phyloP scores from a whole-genome alignment of 352 stramenopile genomes.

The Pythium dissotocum region DNA sequence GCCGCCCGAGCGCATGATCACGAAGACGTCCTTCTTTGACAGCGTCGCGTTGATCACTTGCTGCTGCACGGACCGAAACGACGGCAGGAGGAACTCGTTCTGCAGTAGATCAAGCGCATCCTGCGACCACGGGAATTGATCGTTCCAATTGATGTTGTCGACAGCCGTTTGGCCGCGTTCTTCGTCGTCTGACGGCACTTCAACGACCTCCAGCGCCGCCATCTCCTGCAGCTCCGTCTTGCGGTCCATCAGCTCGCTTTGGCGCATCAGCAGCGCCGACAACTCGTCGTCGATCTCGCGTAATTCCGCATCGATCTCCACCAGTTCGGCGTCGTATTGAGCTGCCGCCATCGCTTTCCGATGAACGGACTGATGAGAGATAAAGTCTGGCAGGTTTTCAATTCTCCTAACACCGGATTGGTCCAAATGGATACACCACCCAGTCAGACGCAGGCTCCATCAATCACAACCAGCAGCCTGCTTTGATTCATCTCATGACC shows the following conservation, averaged over 20 bases:
- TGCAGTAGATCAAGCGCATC: slow-evolving; percentile 3
- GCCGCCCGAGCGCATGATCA: slow-evolving; percentile 91
- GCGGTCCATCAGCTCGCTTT: slow-evolving; percentile 55
- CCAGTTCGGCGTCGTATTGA: slow-evolving; percentile 37
- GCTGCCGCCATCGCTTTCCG: neutral
- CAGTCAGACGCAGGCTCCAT: too few species aligned
- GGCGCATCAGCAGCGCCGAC: slow-evolving; percentile 40
- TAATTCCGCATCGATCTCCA: slow-evolving; percentile 56
- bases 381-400: slow-evolving; percentile 15
- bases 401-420: neutral
- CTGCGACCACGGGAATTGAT: slow-evolving; percentile 44
- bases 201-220: slow-evolving; percentile 23
- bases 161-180: neutral
- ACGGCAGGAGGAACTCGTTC: slow-evolving; percentile 64
- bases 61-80: slow-evolving; percentile 90
- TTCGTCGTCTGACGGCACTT: neutral
- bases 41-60: slow-evolving; percentile 92
- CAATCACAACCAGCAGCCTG: too few species aligned
- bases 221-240: slow-evolving; percentile 44
- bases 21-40: slow-evolving; percentile 85
- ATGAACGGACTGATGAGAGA: neutral
- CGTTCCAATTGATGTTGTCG: slow-evolving; percentile 37
- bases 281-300: slow-evolving; percentile 59
- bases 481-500: too few species aligned
- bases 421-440: too few species aligned